Evolutionary conservation across 1,284 basidiomycete genomes (phyloP).

Genomic region (Ceratobasidium theobromae): DNA sequence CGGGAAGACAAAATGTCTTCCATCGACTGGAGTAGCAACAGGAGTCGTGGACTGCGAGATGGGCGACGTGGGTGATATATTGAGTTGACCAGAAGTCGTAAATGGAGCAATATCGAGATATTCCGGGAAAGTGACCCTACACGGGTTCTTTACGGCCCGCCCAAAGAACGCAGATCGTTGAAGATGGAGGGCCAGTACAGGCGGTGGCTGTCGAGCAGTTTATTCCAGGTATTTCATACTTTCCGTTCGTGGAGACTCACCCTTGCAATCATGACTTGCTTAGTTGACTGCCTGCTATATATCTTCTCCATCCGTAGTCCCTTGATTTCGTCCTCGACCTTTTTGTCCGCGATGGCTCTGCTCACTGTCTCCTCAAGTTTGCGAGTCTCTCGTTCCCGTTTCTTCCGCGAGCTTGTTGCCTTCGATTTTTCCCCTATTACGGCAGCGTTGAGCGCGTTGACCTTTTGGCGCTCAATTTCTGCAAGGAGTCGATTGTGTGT

Average conservation of each 20-base stretch:
- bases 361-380: constrained; percentile 62
- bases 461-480: constrained; percentile 56
- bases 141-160: constrained; percentile 73
- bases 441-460: constrained; percentile 44
- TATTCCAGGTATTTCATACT: constrained; percentile 32
- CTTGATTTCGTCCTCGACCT: constrained; percentile 77
- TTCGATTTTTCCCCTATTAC: constrained; percentile 44
- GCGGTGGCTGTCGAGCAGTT: constrained; percentile 61
- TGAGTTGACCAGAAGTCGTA: constrained; percentile 75
- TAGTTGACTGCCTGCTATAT: constrained; percentile 71
- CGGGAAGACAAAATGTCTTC: constrained; percentile 49
- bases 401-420: constrained; percentile 65
- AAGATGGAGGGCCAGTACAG: constrained; percentile 80
- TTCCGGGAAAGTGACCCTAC: constrained; percentile 79
- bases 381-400: constrained; percentile 66
- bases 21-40: constrained; percentile 6
- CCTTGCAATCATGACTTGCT: constrained; percentile 84
- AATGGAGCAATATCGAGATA: constrained; percentile 82
- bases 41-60: constrained; percentile 50
- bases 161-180: constrained; percentile 83
- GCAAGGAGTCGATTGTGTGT: constrained; percentile 61
- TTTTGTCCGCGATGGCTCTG: constrained; percentile 65
- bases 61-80: constrained; percentile 61
- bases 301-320: constrained; percentile 74
- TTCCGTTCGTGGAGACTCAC: constrained; percentile 49